Evolutionary conservation across 345 rosid species (phyloP).

Genomic region (Schrenkiella parvula): DNA sequence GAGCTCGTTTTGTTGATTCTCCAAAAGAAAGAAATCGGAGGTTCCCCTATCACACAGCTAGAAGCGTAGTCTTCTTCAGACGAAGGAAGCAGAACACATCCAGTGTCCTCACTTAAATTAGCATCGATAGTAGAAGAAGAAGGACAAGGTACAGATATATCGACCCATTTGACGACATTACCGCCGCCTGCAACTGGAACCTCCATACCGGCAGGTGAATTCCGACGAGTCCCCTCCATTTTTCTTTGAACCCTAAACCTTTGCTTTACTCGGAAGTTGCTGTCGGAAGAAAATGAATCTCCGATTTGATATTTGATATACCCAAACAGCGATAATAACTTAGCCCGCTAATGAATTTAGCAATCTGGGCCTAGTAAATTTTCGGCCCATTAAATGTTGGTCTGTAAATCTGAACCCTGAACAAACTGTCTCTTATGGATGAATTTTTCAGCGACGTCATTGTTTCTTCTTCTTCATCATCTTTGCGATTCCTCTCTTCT

Average conservation of each 20-base stretch:
- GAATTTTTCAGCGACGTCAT: background rate
- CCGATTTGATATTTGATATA: background rate
- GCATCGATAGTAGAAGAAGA: background rate
- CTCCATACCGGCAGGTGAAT: conserved; percentile 51
- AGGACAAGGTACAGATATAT: conserved; percentile 47
- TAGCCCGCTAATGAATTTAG: background rate
- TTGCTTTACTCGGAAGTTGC: background rate
- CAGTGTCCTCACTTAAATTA: conserved; percentile 19
- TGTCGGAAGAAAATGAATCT: background rate
- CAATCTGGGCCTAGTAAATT: background rate
- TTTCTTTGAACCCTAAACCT: conserved; percentile 33
- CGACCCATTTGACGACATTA: conserved; percentile 60
- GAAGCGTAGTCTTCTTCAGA: conserved; percentile 61
- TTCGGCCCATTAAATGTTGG: background rate
- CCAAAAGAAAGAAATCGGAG: conserved; percentile 49
- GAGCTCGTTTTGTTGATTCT: conserved; percentile 50
- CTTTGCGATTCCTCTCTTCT: background rate
- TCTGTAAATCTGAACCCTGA: conserved; percentile 1
- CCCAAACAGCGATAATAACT: no score
- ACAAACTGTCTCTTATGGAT: background rate
- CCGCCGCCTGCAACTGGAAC: conserved; percentile 69
- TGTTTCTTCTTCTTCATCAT: conserved; percentile 10
- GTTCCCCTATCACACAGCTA: conserved; percentile 42
- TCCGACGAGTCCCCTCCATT: conserved; percentile 33
- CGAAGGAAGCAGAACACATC: conserved; percentile 35